These are phyloP conservation scores for Eucalyptus marginata DNA, from an alignment of 345 rosid genomes.

Conservation along the genomic window DNA sequence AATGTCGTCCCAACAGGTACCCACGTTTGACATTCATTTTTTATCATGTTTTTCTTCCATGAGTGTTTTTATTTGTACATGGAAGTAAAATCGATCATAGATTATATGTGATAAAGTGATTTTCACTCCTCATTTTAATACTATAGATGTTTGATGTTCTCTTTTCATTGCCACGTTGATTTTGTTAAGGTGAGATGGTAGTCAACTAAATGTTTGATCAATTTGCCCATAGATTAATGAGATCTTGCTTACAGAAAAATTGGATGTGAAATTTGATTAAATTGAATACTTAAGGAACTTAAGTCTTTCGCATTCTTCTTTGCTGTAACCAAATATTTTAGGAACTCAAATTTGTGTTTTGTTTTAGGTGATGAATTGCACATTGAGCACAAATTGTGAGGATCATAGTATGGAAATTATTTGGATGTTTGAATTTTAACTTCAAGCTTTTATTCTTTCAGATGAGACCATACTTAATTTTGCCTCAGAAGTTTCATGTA, in stretches of 20 bases:
- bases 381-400: not conserved
- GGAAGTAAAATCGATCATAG: not conserved
- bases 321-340: too few species aligned
- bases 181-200: not conserved
- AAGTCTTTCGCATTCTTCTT: not conserved
- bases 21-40: too few species aligned
- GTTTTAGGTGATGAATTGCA: not conserved
- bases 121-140: not conserved
- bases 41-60: too few species aligned
- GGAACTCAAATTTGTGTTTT: not conserved
- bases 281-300: not conserved
- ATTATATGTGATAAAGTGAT: not conserved
- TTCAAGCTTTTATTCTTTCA: not conserved
- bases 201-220: not conserved
- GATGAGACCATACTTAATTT: too few species aligned
- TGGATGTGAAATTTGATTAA: not conserved
- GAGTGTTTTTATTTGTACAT: not conserved
- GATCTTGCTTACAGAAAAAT: not conserved
- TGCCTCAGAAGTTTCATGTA: too few species aligned
- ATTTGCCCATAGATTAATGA: not conserved
- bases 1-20: too few species aligned
- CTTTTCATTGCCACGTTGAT: too few species aligned
- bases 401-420: rapidly evolving
- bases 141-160: not conserved
- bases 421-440: too few species aligned